phyloP scores from a whole-genome alignment of 2,329 filamentous ascomycete species.

The Aureobasidium sp. region DNA sequence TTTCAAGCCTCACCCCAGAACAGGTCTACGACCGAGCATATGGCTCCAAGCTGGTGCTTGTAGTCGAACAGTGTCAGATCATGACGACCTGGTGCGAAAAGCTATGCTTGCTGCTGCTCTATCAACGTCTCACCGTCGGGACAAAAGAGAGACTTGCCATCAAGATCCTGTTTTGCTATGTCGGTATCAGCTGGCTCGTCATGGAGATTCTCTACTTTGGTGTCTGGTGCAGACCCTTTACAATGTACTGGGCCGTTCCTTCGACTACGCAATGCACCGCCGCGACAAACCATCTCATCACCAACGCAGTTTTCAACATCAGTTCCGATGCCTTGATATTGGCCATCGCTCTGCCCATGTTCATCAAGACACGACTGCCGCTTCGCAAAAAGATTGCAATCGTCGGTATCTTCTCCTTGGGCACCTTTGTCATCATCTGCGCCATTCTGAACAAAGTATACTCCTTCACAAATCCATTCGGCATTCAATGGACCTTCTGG shows the following conservation, averaged over 20 bases:
- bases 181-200: conserved; percentile 29
- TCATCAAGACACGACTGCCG: conserved; percentile 38
- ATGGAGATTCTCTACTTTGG: conserved; percentile 37
- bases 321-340: conserved; percentile 41
- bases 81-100: conserved; percentile 35
- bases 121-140: conserved; percentile 32
- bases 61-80: conserved; percentile 34
- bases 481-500: conserved; percentile 52
- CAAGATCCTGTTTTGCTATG: conserved; percentile 30
- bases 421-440: conserved; percentile 50
- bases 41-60: conserved; percentile 34
- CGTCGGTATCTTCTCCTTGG: conserved; percentile 50
- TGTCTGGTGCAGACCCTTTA: conserved; percentile 35
- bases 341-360: conserved; percentile 38
- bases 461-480: conserved; percentile 52
- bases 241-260: conserved; percentile 31
- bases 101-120: conserved; percentile 33
- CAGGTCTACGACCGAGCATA: conserved; percentile 25
- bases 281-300: conserved; percentile 33
- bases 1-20: conserved; percentile 30
- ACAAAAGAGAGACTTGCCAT: conserved; percentile 32
- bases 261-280: conserved; percentile 36
- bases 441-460: conserved; percentile 57
- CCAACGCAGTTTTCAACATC: conserved; percentile 38
- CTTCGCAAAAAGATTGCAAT: conserved; percentile 48